A percentile compares a stretch with the other conserved stretches of the same genome.
phyloP scores from a whole-genome alignment of 345 rosid species.

The Lenwebbia sp. region DNA sequence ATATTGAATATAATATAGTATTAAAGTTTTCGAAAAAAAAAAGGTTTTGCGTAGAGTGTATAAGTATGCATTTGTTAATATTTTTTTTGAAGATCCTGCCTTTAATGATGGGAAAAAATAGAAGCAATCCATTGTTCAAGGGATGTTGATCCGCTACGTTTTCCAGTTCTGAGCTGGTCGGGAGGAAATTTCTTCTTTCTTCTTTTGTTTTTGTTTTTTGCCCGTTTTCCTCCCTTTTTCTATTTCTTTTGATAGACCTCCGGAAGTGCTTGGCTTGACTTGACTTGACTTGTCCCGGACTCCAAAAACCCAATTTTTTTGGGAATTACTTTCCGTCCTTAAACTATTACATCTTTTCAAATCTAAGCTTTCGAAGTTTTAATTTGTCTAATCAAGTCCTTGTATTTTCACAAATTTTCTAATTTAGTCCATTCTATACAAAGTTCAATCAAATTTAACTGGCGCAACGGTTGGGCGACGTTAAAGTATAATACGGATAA shows the following conservation, averaged over 20 bases:
- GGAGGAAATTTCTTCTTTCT: background rate
- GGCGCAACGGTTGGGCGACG: accelerated
- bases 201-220: background rate
- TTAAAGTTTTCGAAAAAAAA: background rate
- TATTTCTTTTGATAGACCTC: background rate
- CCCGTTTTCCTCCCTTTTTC: background rate
- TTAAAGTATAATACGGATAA: background rate
- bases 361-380: no score
- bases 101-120: background rate
- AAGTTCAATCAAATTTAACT: background rate
- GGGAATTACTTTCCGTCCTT: background rate
- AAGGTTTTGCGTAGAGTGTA: background rate
- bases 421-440: background rate
- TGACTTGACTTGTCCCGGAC: background rate
- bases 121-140: background rate
- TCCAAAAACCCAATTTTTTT: background rate
- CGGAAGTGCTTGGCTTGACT: background rate
- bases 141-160: background rate
- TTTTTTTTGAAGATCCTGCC: background rate
- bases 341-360: no score
- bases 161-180: background rate
- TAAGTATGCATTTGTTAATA: background rate
- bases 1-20: background rate
- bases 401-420: background rate
- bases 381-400: no score